Conservation (phyloP, 805 yeast genomes). For the Tetrapisispora phaffii region DNA sequence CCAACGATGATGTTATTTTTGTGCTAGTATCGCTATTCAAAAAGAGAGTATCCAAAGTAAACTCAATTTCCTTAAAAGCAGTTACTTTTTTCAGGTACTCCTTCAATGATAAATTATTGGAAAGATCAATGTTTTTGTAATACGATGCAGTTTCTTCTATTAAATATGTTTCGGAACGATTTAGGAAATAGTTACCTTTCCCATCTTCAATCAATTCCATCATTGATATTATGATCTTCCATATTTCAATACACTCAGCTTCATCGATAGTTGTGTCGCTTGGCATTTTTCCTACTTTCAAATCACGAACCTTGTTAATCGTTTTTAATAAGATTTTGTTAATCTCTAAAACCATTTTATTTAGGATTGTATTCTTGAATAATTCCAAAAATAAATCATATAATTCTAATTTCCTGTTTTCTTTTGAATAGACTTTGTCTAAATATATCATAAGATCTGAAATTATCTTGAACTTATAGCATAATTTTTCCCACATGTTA, state of each 20-base stretch:
- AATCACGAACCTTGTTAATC: constrained; percentile 23
- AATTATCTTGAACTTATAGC: constrained; percentile 63
- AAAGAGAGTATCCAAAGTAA: constrained; percentile 24
- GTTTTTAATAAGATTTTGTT: constrained; percentile 36
- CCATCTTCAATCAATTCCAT: constrained; percentile 52
- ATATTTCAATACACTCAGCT: constrained; percentile 34
- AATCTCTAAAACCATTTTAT: constrained; percentile 38
- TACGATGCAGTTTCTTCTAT: constrained; percentile 45
- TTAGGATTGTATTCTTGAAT: constrained; percentile 53
- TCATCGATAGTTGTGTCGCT: background rate
- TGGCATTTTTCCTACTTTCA: constrained; percentile 41
- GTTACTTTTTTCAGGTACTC: constrained; percentile 44
- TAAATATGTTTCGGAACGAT: constrained; percentile 57
- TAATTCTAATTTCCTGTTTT: constrained; percentile 48
- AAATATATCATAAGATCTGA: constrained; percentile 80
- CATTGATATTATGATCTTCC: constrained; percentile 59
- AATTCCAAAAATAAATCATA: constrained; percentile 65
- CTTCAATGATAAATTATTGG: constrained; percentile 40
- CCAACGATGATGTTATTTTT: constrained; percentile 15
- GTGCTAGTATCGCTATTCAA: constrained; percentile 17
- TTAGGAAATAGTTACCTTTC: constrained; percentile 52
- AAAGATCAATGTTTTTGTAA: constrained; percentile 40
- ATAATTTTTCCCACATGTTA: constrained; percentile 56
- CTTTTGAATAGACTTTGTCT: constrained; percentile 76
- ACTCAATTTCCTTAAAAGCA: constrained; percentile 54